Evolutionary conservation across 495 filamentous ascomycete genomes (phyloP).

Genomic region (Aspergillus nidulans): DNA sequence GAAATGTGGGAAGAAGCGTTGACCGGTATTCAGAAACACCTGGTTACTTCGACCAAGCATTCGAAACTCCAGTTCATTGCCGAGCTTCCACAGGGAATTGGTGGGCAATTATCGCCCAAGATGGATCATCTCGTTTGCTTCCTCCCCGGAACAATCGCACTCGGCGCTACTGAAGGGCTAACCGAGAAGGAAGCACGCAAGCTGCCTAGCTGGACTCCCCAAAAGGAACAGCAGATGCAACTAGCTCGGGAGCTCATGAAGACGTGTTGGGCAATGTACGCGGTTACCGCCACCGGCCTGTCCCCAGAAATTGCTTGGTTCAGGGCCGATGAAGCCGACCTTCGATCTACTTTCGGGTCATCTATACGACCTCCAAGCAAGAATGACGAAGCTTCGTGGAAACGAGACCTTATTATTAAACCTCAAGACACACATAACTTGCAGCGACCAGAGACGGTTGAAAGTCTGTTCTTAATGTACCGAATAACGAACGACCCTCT

Average conservation of each 20-base stretch:
- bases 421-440: conserved; percentile 77
- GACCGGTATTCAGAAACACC: conserved; percentile 79
- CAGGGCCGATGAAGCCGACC: conserved; percentile 49
- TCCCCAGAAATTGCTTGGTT: conserved; percentile 92
- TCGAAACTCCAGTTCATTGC: conserved; percentile 78
- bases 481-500: conserved; percentile 85
- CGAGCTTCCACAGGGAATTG: conserved; percentile 74
- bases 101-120: conserved; percentile 64
- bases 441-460: conserved; percentile 90
- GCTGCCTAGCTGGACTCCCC: conserved; percentile 61
- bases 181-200: conserved; percentile 69
- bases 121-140: conserved; percentile 99
- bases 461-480: conserved; percentile 97
- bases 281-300: conserved; percentile 75
- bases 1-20: conserved; percentile 90
- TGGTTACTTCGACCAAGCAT: conserved; percentile 78
- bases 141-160: conserved; percentile 93
- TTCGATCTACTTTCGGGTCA: conserved; percentile 26
- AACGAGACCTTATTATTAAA: conserved; percentile 72
- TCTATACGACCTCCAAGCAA: conserved; percentile 13
- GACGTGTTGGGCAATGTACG: conserved; percentile 97
- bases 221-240: conserved; percentile 79
- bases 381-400: conserved; percentile 44
- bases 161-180: conserved; percentile 76
- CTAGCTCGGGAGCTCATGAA: conserved; percentile 87